phyloP scores from a whole-genome alignment of 1,284 basidiomycete species.

The Austroboletus novae-zelandiae region DNA sequence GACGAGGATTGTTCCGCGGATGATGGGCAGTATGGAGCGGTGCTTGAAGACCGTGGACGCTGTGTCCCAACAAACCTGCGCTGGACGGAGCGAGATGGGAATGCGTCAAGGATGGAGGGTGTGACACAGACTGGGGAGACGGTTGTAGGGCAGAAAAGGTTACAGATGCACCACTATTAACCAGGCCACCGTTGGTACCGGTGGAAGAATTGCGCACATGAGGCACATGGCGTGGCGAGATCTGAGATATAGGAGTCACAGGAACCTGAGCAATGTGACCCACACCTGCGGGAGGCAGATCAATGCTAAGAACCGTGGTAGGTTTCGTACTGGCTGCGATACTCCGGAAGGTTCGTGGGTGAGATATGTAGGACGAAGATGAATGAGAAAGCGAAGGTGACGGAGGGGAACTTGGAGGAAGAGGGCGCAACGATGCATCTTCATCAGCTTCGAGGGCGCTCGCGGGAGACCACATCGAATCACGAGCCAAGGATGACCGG shows the following conservation, averaged over 20 bases:
- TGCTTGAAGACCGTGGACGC: conserved; percentile 54
- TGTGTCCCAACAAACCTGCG: conserved; percentile 22
- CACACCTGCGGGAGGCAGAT: conserved; percentile 73
- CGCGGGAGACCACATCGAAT: conserved; percentile 73
- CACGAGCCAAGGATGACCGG: conserved; percentile 55
- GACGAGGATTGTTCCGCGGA: conserved; percentile 92
- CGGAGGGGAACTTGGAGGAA: conserved; percentile 81
- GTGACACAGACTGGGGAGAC: conserved; percentile 45
- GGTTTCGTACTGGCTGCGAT: conserved; percentile 92
- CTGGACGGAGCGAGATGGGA: conserved; percentile 28
- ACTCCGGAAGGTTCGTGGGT: conserved; percentile 76
- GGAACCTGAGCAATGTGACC: conserved; percentile 91
- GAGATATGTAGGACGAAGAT: conserved; percentile 75
- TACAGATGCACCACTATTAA: conserved; percentile 54
- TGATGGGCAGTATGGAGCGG: conserved; percentile 89
- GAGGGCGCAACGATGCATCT: conserved; percentile 82
- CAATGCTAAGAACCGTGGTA: conserved; percentile 88
- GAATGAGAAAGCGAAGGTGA: conserved; percentile 81
- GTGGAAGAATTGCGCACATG: conserved; percentile 62
- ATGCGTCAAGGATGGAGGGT: conserved; percentile 43
- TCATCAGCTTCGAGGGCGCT: conserved; percentile 81
- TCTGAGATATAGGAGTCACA: conserved; percentile 50
- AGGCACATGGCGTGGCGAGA: conserved; percentile 43
- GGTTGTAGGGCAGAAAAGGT: conserved; percentile 68
- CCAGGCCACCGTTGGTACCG: conserved; percentile 40